Base-by-base conservation (phyloP, 495 filamentous ascomycete species). In the Penicillium cinerascens region DNA sequence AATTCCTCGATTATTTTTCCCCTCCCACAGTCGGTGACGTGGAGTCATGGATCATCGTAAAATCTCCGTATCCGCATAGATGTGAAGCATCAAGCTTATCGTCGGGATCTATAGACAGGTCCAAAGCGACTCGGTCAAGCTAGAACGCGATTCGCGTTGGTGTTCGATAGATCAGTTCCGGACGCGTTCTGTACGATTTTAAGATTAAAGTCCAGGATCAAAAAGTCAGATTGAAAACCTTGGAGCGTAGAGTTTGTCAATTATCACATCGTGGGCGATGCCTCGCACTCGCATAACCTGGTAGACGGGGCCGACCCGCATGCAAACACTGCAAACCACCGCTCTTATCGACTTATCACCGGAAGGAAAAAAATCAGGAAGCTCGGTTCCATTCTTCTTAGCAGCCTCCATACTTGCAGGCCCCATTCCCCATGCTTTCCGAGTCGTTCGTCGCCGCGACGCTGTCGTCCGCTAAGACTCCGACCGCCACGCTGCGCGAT, bases 381-480 rank as follows among this genome's bases (percentile, higher is more conserved):
- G 44, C 22, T 47, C 44, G 37, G 9, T 43, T 44, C 29, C 29
- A 33, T 33, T 33, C 29, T 42, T 50, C 36, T 33, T 33, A 33
- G 29, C 11, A 1, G 38, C 45, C 41, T 49, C 48, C 49, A 45
- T 49, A 65, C 52, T 60, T 60, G 57, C 53, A 59, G 35, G 49
- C 53, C 49, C 59, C 53, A 55, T 58, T 67, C 70, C 62, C 66
- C 49, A 95, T 92, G 90, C 80, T 93, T 54, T 86, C 87, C 42
- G 89, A 95, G 77, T 81, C 76, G 49, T 92, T 95, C 60, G 73
- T 95, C 55, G 87, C 87, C 55, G 84, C 89, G 52, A 86, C 88
- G 45, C 74, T 81, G 53, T 78, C 84, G 27, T 78, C 81, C 6
- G 79, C 79, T 6, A 81, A 87, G 69, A 68, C 80, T 50, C 80